phyloP scores from a whole-genome alignment of 768 basidiomycete genomes.

The Daedaleopsis sinensis region DNA sequence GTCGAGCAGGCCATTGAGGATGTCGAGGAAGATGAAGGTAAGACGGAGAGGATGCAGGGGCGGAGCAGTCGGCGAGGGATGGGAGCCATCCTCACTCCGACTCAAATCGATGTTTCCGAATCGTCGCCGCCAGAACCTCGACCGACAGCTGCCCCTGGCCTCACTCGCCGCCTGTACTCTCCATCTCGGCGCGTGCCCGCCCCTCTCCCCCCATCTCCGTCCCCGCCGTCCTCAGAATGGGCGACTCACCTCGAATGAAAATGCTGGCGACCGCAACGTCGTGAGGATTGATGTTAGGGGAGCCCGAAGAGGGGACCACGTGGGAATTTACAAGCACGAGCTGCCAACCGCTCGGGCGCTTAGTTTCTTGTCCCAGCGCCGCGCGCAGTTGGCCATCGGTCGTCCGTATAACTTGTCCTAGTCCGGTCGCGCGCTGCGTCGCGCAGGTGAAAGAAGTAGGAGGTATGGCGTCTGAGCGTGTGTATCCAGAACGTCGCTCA shows the following conservation, averaged over 20 bases:
- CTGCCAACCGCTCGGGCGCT: conserved; percentile 13
- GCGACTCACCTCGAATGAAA: conserved; percentile 6
- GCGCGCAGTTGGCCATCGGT: not conserved
- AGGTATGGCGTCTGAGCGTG: not conserved
- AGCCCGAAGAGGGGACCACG: conserved; percentile 21
- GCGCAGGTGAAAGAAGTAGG: not conserved
- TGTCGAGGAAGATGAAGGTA: not conserved
- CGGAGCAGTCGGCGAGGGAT: conserved; percentile 29
- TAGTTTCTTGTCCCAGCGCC: conserved; percentile 4
- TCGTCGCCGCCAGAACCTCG: conserved; percentile 35
- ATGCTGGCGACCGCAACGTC: not conserved
- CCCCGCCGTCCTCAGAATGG: not conserved
- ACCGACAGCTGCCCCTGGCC: conserved; percentile 16
- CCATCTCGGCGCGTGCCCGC: conserved; percentile 3
- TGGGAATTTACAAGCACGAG: conserved; percentile 14
- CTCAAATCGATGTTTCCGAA: conserved; percentile 33
- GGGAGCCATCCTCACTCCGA: conserved; percentile 33
- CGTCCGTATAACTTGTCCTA: not conserved
- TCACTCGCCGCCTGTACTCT: conserved; percentile 9
- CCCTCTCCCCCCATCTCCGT: not conserved
- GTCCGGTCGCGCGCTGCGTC: not conserved
- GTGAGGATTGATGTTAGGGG: conserved; percentile 23
- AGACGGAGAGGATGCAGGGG: conserved; percentile 8
- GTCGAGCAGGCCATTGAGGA: conserved; percentile 1
- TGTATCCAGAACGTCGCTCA: not conserved